Base-by-base conservation (phyloP, 257 asterid genomes). In the Solanum microdontum region DNA sequence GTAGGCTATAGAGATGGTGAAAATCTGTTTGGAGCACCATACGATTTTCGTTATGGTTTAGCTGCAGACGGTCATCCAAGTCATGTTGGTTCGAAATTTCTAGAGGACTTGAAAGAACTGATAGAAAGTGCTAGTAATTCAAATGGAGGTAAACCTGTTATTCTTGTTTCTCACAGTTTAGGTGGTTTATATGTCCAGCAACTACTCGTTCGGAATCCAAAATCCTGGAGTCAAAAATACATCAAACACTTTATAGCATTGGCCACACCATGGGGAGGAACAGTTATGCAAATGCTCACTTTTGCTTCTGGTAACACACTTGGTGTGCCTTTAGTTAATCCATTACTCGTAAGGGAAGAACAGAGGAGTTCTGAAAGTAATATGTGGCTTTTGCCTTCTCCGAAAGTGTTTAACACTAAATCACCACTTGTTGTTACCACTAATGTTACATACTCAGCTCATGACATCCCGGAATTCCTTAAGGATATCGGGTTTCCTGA, bases 231-330 rank as follows among this genome's bases (percentile, higher is more conserved):
- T 86, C 68, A 80, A 23, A 91, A 92, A 64, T 88, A 92, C 87
- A 88, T 95, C 91, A 94, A 94, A 88, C 99, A 94, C 92, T 89
- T 95, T 19, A 84, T 96, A 6, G 91, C 98, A 2, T 26, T 96
- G 51, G 91, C 98, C 5, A 89, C 98, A 23, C 99, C 99, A 0
- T 96, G 99, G 99, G 99, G 98, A 15, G 99, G 99, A 33, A 91
- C 99, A 1, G 96, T 95, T 2, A 94, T 94, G 1, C 91, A 88
- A 80, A 87, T 95, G 95, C 87, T 84, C 76, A 95, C 98, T 3
- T 96, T 95, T 64, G 96, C 98, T 6, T 94, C 96, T 0, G 98
- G 99, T 8, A 86, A 89, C 77, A 39, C 99, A 3, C 68, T 96
- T 0, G 98, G 98, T 0, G 93, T 94, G 21, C 99, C 99, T 1